Conservation (phyloP, 2,329 filamentous ascomycete species). For the Talaromyces sp. region DNA sequence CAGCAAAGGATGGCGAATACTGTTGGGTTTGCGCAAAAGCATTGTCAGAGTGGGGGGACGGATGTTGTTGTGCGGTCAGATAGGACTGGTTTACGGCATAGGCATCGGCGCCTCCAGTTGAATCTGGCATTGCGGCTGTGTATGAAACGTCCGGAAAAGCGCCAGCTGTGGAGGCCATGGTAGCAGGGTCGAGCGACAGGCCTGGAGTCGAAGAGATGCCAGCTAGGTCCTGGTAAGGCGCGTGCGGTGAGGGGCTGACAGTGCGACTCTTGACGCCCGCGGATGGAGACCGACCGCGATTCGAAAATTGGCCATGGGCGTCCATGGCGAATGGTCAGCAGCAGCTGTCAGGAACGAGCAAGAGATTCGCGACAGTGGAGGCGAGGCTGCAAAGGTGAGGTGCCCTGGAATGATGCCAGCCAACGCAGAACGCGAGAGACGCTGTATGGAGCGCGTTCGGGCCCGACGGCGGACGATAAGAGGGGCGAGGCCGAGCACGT, state of each 20-base stretch:
- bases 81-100: conserved; percentile 31
- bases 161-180: conserved; percentile 20
- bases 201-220: conserved; percentile 17
- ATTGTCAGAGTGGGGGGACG: conserved; percentile 25
- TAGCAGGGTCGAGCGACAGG: conserved; percentile 32
- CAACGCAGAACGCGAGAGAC: not conserved
- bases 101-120: conserved; percentile 24
- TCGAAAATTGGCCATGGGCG: conserved; percentile 7
- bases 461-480: not conserved
- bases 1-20: conserved; percentile 33
- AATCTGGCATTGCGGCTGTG: conserved; percentile 21
- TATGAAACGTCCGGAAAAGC: conserved; percentile 31
- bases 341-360: not conserved
- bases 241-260: conserved; percentile 38
- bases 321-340: conserved; percentile 4
- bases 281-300: conserved; percentile 32
- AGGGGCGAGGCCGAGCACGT: not conserved
- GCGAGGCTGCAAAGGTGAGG: not conserved
- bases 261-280: conserved; percentile 33
- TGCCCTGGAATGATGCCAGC: not conserved
- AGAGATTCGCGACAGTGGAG: not conserved
- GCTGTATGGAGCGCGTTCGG: not conserved
- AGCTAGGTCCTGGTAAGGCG: conserved; percentile 28
- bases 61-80: conserved; percentile 26
- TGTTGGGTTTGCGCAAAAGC: conserved; percentile 29